Base-by-base conservation (phyloP, 2,329 filamentous ascomycete species). In the Nemania abortiva region DNA sequence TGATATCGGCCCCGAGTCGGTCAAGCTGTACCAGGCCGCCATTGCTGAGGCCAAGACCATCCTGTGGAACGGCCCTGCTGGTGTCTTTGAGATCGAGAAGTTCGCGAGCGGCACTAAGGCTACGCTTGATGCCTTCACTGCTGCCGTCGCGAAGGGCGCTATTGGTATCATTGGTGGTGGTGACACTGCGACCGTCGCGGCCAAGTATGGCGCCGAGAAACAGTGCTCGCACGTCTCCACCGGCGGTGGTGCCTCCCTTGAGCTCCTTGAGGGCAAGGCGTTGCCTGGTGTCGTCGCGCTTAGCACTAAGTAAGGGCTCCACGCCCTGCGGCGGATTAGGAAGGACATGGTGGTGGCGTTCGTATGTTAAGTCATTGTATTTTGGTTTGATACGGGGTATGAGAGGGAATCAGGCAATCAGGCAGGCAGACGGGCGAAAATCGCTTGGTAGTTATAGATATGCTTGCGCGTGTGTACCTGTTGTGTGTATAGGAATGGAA, bases 221-320 rank as follows among this genome's bases (percentile, higher is more conserved):
- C 97, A 98, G 90, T 89, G 98, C 79, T 98, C 94, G 86, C 96
- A 99, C 86, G 96, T 99, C 72, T 97, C 94, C 59, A 99, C 96
- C 37, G 96, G 96, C 76, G 96, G 96, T 79, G 96, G 96, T 84
- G 96, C 96, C 74, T 95, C 92, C 77, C 87, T 99, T 79, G 96
- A 99, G 88, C 87, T 99, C 78, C 90, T 99, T 72, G 96, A 99
- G 89, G 96, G 96, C 84, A 99, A 99, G 89, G 95, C 94, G 74
- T 88, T 99, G 79, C 96, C 96, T 66, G 96, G 96, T 87, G 95
- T 99, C 73, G 87, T 88, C 79, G 95, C 95, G 77, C 90, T 99
- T 81, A 98, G 95, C 84, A 90, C 88, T 84, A 90, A 90, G 85
- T 91, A 85, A 86, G 81, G 74, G 56, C 54, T 15, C 20, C 5